Evolutionary conservation across 768 basidiomycete species (phyloP).

Genomic region (Mycena galopus): DNA sequence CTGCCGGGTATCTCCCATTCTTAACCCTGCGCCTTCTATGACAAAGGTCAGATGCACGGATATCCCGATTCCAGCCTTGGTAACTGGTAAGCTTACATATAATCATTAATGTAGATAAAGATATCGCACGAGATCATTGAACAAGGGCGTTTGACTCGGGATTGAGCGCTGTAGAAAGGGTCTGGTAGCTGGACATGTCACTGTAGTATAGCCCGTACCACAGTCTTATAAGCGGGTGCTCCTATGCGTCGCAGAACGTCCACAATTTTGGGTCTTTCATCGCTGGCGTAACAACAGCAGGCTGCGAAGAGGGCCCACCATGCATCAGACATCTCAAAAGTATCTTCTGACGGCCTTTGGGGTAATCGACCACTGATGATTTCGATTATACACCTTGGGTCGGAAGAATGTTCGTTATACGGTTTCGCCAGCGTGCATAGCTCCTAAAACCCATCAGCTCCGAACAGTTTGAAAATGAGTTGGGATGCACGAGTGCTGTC

Average conservation of each 20-base stretch:
- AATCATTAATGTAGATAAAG: background rate
- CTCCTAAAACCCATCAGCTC: background rate
- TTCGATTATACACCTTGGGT: background rate
- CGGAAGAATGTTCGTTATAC: background rate
- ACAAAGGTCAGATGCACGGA: too few relatives aligned
- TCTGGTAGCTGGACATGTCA: background rate
- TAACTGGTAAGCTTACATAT: background rate
- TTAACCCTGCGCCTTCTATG: too few relatives aligned
- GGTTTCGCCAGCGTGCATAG: background rate
- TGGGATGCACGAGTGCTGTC: conserved; percentile 1
- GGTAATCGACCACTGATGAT: background rate
- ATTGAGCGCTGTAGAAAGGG: background rate
- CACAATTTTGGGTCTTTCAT: background rate
- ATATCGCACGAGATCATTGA: background rate
- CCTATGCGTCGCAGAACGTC: background rate
- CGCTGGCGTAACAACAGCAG: background rate
- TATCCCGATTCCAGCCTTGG: too few relatives aligned
- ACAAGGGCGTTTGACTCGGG: background rate
- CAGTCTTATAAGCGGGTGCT: background rate
- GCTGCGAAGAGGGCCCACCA: background rate
- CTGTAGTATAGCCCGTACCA: background rate
- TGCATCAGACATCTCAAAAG: background rate
- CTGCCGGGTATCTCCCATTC: too few relatives aligned
- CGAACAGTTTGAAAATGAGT: background rate
- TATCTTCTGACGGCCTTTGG: background rate